Evolutionary conservation across 169 alveolate species (phyloP), one percentile per base, ranked within the genome.

Genomic region (Plasmodium chabaudi): DNA sequence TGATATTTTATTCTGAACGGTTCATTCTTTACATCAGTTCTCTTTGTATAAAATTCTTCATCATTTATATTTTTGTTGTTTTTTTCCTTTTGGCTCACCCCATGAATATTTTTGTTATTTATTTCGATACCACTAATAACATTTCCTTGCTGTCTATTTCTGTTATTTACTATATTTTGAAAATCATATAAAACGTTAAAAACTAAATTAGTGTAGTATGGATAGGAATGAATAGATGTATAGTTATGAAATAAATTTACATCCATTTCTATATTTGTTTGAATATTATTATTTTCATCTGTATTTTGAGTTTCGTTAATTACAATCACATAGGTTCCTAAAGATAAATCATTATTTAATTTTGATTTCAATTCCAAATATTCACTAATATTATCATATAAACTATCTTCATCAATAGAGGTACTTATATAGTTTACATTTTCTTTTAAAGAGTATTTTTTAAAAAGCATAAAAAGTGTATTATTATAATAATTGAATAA

Each of bases 181-280:
- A 84, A 69, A 25, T 84, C 91, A 3, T 42, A 46, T 17, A 84
- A 42, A 23, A 84, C 47, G 19, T 84, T 84, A 57, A 84, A 84
- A 0, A 72, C 25, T 6, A 73, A 84, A 49, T 84, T 84, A 6
- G 73, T 68, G 25, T 84, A 84, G 10, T 70, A 69, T 25, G 91
- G 87, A 84, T 84, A 19, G 5, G 91, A 69, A 51, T 84, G 91
- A 47, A 84, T 70, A 19, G 91, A 84, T 5, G 73, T 70, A 44
- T 84, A 84, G 34, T 84, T 84, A 71, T 61, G 70, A 69, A 84
- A 84, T 19, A 84, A 72, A 21, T 69, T 68, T 51, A 84, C 49
- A 12, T 59, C 61, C 10, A 84, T 71, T 69, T 84, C 91, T 49
- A 82, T 70, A 6, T 65, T 63, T 13, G 60, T 47, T 1, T 12